Conservation (phyloP, 495 filamentous ascomycete species). For the Amorphotheca resinae region DNA sequence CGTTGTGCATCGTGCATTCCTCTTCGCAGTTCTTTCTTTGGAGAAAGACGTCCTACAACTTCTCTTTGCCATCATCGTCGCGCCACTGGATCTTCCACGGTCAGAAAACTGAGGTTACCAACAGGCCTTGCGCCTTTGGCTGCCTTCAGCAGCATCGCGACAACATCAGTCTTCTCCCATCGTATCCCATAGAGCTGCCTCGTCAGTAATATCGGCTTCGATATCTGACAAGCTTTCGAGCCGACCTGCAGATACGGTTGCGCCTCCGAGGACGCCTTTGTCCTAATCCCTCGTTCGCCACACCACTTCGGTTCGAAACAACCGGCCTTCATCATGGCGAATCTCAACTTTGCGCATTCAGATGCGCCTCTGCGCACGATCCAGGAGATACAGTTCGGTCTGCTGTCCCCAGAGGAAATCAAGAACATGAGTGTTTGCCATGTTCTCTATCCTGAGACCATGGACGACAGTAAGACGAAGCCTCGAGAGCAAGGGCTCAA, state of each 20-base stretch:
- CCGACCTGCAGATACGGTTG: background rate
- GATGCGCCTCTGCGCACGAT: slow-evolving; percentile 92
- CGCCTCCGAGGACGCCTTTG: background rate
- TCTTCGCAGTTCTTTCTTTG: slow-evolving; percentile 16
- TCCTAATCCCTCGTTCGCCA: slow-evolving; percentile 1
- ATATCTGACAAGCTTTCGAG: background rate
- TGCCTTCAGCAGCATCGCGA: slow-evolving; percentile 18
- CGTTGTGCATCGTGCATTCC: slow-evolving; percentile 20
- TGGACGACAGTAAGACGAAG: slow-evolving; percentile 85
- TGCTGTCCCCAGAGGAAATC: slow-evolving; percentile 93
- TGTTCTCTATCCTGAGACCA: slow-evolving; percentile 92
- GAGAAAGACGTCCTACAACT: slow-evolving; percentile 18
- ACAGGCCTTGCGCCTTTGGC: slow-evolving; percentile 16
- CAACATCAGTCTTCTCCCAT: slow-evolving; percentile 2
- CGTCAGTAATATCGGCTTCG: slow-evolving; percentile 4
- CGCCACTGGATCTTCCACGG: slow-evolving; percentile 11
- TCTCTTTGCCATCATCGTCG: slow-evolving; percentile 12
- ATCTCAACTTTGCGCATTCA: slow-evolving; percentile 81
- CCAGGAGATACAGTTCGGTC: slow-evolving; percentile 96
- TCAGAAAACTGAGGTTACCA: slow-evolving; percentile 6
- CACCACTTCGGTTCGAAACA: background rate
- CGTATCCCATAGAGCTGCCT: background rate
- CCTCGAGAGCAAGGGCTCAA: slow-evolving; percentile 84
- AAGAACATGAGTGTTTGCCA: slow-evolving; percentile 92
- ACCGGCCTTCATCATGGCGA: slow-evolving; percentile 59